Evolutionary conservation across 768 basidiomycete species (phyloP), one percentile per base, ranked within the genome.

Genomic region (Pleurotus pulmonarius): DNA sequence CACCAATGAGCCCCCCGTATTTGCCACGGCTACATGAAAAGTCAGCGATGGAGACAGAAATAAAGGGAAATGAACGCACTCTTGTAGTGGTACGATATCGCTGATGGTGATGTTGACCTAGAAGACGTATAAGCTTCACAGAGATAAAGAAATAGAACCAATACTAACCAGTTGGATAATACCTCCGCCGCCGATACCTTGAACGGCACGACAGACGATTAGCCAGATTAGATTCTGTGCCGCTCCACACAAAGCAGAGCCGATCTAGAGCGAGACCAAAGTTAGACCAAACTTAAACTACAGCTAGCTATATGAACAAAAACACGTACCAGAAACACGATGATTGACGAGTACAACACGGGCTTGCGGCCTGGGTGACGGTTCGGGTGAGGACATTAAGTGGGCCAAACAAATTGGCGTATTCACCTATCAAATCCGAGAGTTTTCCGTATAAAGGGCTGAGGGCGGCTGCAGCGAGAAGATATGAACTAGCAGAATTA

Each of bases 151-250:
- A 49, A 37, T 44, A 45, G 52, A 7, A 24, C 13, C 22, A 12
- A n/a, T 1, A 56, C 73, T 55, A 16, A 80, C 86, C 60, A 91
- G 73, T 64, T 89, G 88, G 13, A 91, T 74, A 58, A 92, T 86
- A 4, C 88, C 90, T 8, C 89, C 90, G 5, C 89, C 90, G 22
- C 92, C 92, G 26, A 93, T 83, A 7, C 92, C 92, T 66, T 93
- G 92, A 2, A 94, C 73, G 2, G 89, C 91, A 60, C 92, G 82
- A 43, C 80, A 81, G 0, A 88, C 75, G 34, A 92, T 83, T 13
- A 94, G 72, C 92, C 88, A 90, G 2, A 73, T 78, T 82, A 93
- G 87, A 55, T 54, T 83, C 66, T 93, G 87, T 0, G 92, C 90
- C 0, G 89, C 87, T 12, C 91, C 91, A 61, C 89, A 92, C 54